phyloP scores from a whole-genome alignment of 1,139 yeast genomes.

The Sugiyamaella xylanicola region DNA sequence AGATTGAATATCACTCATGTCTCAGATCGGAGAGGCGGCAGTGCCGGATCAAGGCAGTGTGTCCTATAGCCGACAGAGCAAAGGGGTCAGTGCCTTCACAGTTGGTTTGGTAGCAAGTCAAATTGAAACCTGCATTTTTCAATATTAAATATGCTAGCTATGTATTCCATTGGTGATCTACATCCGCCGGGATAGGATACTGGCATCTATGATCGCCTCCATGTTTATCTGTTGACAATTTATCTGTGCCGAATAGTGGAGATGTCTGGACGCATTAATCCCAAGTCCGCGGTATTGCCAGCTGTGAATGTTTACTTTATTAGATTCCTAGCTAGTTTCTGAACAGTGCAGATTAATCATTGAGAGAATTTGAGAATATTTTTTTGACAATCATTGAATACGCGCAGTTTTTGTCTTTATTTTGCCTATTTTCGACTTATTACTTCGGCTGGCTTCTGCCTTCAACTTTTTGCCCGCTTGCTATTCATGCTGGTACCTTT shows the following conservation, averaged over 20 bases:
- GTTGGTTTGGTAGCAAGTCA: too few species aligned
- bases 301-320: too few species aligned
- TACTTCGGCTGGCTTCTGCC: background rate
- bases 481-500: background rate
- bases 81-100: background rate
- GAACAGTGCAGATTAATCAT: background rate
- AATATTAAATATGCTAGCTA: too few species aligned
- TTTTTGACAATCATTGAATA: background rate
- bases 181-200: background rate
- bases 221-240: too few species aligned
- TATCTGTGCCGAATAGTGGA: too few species aligned
- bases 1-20: too few species aligned
- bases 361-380: background rate
- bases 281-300: too few species aligned
- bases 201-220: background rate
- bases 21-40: too few species aligned
- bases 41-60: background rate
- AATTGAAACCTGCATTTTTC: background rate
- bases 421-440: background rate
- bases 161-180: background rate
- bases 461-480: background rate
- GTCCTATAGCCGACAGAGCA: background rate
- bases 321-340: too few species aligned
- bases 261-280: too few species aligned
- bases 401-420: background rate